A percentile compares a stretch with the other conserved stretches of the same genome.
These are phyloP conservation scores for Hyaloperonospora brassicae DNA, from an alignment of 352 stramenopile genomes.

Conservation along the genomic window DNA sequence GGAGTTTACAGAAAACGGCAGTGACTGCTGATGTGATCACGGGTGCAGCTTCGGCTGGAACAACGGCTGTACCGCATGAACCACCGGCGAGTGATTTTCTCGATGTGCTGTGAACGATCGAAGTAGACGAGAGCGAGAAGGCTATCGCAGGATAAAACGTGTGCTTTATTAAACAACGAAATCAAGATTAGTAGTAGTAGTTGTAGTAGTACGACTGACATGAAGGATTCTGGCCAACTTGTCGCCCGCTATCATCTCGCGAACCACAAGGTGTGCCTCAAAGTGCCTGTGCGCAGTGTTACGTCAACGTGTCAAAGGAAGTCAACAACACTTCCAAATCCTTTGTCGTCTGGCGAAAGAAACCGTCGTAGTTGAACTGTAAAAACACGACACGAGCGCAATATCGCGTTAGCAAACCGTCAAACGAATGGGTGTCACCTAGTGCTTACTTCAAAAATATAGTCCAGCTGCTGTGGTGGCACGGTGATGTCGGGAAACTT, in stretches of 20 bases:
- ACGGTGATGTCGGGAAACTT: slow-evolving; percentile 64
- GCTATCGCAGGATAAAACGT: too few species aligned
- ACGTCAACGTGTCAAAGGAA: slow-evolving; percentile 35
- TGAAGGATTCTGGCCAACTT: too few species aligned
- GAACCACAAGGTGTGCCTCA: too few species aligned
- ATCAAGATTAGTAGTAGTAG: slow-evolving; percentile 3
- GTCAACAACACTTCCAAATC: slow-evolving; percentile 58
- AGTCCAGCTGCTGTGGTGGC: slow-evolving; percentile 71
- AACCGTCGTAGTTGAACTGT: slow-evolving; percentile 83
- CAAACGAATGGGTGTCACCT: neutral
- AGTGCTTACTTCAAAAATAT: slow-evolving; percentile 79
- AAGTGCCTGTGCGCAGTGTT: neutral
- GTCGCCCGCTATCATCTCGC: too few species aligned
- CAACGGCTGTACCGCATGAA: neutral
- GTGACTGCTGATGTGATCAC: slow-evolving; percentile 3
- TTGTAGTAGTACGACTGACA: too few species aligned
- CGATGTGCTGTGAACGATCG: slow-evolving; percentile 41
- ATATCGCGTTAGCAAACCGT: slow-evolving; percentile 12
- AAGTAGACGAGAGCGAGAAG: neutral
- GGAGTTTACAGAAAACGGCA: too few species aligned
- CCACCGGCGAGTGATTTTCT: slow-evolving; percentile 40
- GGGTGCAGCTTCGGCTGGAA: slow-evolving; percentile 1
- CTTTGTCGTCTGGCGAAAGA: slow-evolving; percentile 71
- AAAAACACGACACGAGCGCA: slow-evolving; percentile 6
- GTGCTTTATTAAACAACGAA: slow-evolving; percentile 23